Evolutionary conservation across 75 land plant genomes (phyloP).

Genomic region (Cupressus sempervirens): DNA sequence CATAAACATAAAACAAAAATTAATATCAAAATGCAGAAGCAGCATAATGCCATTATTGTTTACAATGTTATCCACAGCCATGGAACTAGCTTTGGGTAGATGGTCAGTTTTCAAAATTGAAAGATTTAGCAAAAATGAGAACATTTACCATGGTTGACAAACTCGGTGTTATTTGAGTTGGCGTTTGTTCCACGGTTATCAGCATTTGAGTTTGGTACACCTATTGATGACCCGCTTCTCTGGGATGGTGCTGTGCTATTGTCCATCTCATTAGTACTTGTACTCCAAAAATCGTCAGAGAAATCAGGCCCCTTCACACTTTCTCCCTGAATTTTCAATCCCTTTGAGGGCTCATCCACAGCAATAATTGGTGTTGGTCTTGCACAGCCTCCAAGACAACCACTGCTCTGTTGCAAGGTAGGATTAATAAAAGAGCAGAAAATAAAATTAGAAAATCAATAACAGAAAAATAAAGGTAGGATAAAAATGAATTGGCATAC

Average conservation of each 20-base stretch:
- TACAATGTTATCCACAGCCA: background rate
- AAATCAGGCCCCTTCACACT: constrained; percentile 35
- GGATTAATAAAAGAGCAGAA: constrained; percentile 6
- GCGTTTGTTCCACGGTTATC: constrained; percentile 15
- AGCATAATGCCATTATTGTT: background rate
- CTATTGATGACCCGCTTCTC: constrained; percentile 61
- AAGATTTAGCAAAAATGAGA: background rate
- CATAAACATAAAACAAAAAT: background rate
- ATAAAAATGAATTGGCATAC: background rate
- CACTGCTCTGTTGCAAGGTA: constrained; percentile 87
- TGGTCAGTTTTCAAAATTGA: background rate
- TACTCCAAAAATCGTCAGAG: constrained; percentile 70
- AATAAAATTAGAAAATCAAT: background rate
- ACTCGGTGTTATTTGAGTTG: constrained; percentile 32
- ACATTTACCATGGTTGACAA: constrained; percentile 52
- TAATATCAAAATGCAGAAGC: constrained; percentile 12
- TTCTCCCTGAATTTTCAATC: constrained; percentile 45
- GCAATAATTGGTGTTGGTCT: constrained; percentile 46
- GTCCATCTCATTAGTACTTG: constrained; percentile 85
- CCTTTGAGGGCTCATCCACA: constrained; percentile 57
- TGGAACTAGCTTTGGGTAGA: background rate
- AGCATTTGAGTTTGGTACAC: constrained; percentile 26
- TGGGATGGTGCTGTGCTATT: constrained; percentile 66
- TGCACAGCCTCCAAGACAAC: constrained; percentile 86
- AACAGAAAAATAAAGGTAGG: background rate